Evolutionary conservation across 106 monocot genomes (phyloP), one percentile per base, ranked within the genome.

Genomic region (Dioscorea alata): DNA sequence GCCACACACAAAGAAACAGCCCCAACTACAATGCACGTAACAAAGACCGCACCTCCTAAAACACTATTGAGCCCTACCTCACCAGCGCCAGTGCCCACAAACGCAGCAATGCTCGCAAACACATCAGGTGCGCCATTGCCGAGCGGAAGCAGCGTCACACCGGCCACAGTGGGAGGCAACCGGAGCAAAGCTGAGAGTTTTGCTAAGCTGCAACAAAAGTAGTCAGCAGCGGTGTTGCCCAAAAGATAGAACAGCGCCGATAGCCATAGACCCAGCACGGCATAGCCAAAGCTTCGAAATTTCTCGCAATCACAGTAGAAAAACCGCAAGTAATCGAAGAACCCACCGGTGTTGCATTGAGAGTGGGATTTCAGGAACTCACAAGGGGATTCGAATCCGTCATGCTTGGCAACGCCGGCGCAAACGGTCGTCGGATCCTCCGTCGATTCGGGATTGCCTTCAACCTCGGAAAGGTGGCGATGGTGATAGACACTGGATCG

Each of bases 61-160:
- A 99, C 97, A 49, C 92, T 87, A 35, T 99, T 99, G 28, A 99
- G 67, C 59, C 92, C 97, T 24, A 99, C 92, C 21, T 99, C 92
- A 6, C 92, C 87, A 49, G 82, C 79, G 8, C 79, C 90, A 3
- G 69, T 80, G 1, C 97, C 92, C 18, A 99, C 60, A 57, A 93
- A 92, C 2, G 97, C 88, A 0, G 92, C 97, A 23, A 93, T 90
- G 65, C 92, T 99, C 1, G 89, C 80, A 54, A 99, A 99, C 24
- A 99, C 97, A 74, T 99, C 92, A 3, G 97, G 97, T 23, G 97
- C 92, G 3, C 97, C 97, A 69, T 99, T 99, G 14, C 97, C 97
- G 19, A 99, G 74, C 0, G 97, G 92, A 72, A 99, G 86, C 16
- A 99, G 87, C 12, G 97, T 90, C 18, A 99, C 89, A 2, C 97